Evolutionary conservation across 2,329 filamentous ascomycete species (phyloP).

Genomic region (Whalleya microplaca): DNA sequence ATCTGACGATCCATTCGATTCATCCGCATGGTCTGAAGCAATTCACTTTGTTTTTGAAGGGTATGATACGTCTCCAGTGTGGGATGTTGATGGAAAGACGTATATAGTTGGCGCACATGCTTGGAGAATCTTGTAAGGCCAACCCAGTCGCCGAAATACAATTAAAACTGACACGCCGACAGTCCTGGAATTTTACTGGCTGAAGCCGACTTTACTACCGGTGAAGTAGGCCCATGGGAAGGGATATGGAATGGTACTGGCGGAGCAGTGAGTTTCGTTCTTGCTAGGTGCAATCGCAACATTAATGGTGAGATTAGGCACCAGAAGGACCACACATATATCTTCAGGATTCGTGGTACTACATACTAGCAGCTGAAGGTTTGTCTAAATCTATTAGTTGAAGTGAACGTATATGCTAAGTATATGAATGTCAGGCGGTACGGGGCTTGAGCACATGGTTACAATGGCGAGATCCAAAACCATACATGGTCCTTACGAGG

Average conservation of each 20-base stretch:
- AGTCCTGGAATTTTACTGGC: conserved; percentile 46
- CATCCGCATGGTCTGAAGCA: conserved; percentile 50
- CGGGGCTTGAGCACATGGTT: conserved; percentile 51
- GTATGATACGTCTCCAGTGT: conserved; percentile 59
- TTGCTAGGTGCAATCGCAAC: background rate
- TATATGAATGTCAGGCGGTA: conserved; percentile 43
- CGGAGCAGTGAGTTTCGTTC: conserved; percentile 32
- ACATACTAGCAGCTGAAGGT: conserved; percentile 57
- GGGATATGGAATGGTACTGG: conserved; percentile 54
- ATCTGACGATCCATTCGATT: conserved; percentile 46
- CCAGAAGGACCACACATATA: conserved; percentile 61
- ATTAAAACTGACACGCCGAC: conserved; percentile 1
- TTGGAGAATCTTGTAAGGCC: conserved; percentile 37
- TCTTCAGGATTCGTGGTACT: conserved; percentile 54
- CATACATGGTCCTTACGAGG: conserved; percentile 50
- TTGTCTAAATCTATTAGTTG: background rate
- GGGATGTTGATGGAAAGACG: conserved; percentile 57
- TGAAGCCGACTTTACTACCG: conserved; percentile 45
- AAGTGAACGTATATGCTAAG: background rate
- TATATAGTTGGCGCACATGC: conserved; percentile 52
- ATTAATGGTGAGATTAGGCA: conserved; percentile 26
- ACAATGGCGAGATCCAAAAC: conserved; percentile 49
- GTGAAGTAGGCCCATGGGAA: conserved; percentile 42
- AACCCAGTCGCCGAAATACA: no score
- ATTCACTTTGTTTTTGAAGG: conserved; percentile 53